Evolutionary conservation across 352 stramenopile genomes (phyloP), one percentile per base, ranked within the genome.

Genomic region (Pythium volutum): DNA sequence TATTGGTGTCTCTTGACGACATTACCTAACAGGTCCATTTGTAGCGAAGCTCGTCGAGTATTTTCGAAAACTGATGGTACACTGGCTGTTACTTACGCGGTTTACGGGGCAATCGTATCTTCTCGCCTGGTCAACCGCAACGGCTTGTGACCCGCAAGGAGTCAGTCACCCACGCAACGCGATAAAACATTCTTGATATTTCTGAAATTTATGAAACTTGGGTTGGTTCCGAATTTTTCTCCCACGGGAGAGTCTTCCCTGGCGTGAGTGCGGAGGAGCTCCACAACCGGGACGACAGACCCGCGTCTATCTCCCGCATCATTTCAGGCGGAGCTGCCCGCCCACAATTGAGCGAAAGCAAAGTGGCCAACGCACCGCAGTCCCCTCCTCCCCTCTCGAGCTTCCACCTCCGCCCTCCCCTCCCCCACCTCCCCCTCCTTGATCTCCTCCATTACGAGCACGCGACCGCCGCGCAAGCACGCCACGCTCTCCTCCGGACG

Each of bases 1-100:
- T 59, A 31, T 46, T 42, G 39, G 59, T 66, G 59, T 66, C 59
- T 60, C 59, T 66, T 59, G 49, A 42, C 20, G 41, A 5, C 59
- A 55, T 66, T 66, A 66, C 59, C 27, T 55, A 66, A 55, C 39
- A 18, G 20, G 38, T 33, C 27, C 31, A 26, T n/a, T 39, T 59
- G 59, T 59, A 48, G 50, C 27, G 9, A 49, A 59, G 10, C 39
- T 65, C 38, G n/a, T 10, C 1, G 1, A 47, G 8, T 56, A 33
- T 60, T 31, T 49, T 33, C 33, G 7, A 27, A 6, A 48, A 29
- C 22, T n/a, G 27, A 18, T 27, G 10, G n/a, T 1, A 27, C 10
- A 8, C 7, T 27, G 42, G 3, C 6, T 8, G n/a, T 51, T 51
- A 36, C 25, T 16, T 5, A 41, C n/a, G 20, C 15, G 8, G 18